These are phyloP conservation scores for Tilletiopsis washingtonensis DNA, from an alignment of 1,284 basidiomycete species.

Conservation along the genomic window DNA sequence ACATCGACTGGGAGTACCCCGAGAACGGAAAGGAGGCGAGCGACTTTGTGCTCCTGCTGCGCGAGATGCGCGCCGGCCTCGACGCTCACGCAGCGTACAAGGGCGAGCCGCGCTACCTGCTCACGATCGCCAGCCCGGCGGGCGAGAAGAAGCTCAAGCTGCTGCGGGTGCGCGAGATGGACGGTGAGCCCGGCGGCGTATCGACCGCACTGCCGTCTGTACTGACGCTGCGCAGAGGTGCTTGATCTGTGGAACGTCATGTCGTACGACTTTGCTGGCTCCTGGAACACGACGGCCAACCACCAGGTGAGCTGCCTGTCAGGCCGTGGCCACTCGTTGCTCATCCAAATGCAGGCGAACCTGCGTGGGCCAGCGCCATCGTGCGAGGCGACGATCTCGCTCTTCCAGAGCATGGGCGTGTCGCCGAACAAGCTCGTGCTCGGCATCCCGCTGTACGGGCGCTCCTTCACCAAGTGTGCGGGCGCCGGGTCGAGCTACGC, in stretches of 20 bases:
- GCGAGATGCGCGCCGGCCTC: slow-evolving; percentile 61
- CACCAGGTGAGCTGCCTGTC: slow-evolving; percentile 53
- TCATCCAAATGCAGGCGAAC: slow-evolving; percentile 53
- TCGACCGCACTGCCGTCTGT: too few species aligned
- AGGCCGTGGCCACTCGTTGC: not conserved
- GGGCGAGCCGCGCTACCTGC: slow-evolving; percentile 56
- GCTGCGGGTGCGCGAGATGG: slow-evolving; percentile 65
- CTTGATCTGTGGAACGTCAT: slow-evolving; percentile 86
- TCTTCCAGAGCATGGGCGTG: slow-evolving; percentile 63
- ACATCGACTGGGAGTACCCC: slow-evolving; percentile 77
- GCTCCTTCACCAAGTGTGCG: slow-evolving; percentile 68
- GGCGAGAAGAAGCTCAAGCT: slow-evolving; percentile 62
- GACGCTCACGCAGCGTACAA: slow-evolving; percentile 57
- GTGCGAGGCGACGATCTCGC: slow-evolving; percentile 59
- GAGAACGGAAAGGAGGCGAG: slow-evolving; percentile 61
- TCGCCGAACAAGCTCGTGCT: slow-evolving; percentile 66
- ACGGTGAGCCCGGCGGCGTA: slow-evolving; percentile 48
- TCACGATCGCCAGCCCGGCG: slow-evolving; percentile 72
- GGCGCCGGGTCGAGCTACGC: slow-evolving; percentile 68
- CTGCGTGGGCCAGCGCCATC: slow-evolving; percentile 55
- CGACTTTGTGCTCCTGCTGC: slow-evolving; percentile 65
- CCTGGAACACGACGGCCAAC: slow-evolving; percentile 64
- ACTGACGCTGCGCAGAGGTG: too few species aligned
- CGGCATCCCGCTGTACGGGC: slow-evolving; percentile 58
- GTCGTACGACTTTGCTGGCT: slow-evolving; percentile 54